These are phyloP conservation scores for Mycena vitilis DNA, from an alignment of 768 basidiomycete species.

Conservation along the genomic window DNA sequence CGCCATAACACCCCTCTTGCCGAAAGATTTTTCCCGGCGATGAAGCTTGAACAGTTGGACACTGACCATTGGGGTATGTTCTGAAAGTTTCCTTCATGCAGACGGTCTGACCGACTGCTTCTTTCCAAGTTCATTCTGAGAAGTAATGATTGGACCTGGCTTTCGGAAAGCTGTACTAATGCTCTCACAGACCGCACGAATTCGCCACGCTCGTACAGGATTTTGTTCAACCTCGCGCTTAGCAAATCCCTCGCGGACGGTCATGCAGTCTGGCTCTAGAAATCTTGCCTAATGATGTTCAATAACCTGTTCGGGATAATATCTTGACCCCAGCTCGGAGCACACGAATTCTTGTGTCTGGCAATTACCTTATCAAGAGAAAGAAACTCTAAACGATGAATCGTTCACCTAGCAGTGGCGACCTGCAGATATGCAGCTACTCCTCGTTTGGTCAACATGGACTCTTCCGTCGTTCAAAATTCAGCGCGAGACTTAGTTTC, in stretches of 20 bases:
- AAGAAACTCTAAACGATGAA: too few species aligned
- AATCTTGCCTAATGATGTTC: too few species aligned
- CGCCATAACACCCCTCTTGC: slow-evolving; percentile 71
- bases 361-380: too few species aligned
- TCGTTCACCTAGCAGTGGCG: too few species aligned
- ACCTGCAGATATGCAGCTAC: too few species aligned
- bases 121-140: slow-evolving; percentile 80
- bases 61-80: slow-evolving; percentile 88
- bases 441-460: too few species aligned
- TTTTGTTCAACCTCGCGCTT: slow-evolving; percentile 24
- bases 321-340: too few species aligned
- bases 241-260: neutral
- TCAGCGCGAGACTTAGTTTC: too few species aligned
- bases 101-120: neutral
- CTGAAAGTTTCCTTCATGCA: neutral
- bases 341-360: too few species aligned
- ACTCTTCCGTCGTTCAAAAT: too few species aligned
- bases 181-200: slow-evolving; percentile 21
- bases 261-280: neutral
- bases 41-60: slow-evolving; percentile 71
- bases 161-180: neutral
- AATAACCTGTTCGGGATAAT: too few species aligned
- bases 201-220: slow-evolving; percentile 28
- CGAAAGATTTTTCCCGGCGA: slow-evolving; percentile 78
- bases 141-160: slow-evolving; percentile 49